Evolutionary conservation across 495 filamentous ascomycete species (phyloP), one percentile per base, ranked within the genome.

Genomic region (Terfezia boudieri): DNA sequence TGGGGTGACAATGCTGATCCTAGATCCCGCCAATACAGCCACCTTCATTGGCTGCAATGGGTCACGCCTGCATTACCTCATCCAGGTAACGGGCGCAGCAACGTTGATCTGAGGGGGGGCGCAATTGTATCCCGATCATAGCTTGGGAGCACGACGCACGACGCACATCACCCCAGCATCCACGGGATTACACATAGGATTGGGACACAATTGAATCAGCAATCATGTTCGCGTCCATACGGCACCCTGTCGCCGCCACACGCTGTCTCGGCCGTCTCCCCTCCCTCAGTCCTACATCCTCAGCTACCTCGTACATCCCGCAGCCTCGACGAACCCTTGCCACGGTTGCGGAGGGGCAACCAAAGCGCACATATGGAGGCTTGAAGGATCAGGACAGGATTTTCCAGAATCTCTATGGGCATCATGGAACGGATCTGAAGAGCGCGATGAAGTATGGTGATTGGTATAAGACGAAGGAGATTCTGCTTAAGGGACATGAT

Each of bases 401-500:
- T 72, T 98, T 98, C 71, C 87, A 88, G 70, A 98, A 98, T 71
- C 79, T 98, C 20, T 98, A 96, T 71, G 79, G 82, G 57, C 86
- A 90, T 62, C 87, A 83, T 75, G 84, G 84, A 35, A 73, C 83
- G 49, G 88, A 95, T 71, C 70, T 98, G 55, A 86, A 89, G 74
- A 81, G 75, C 57, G 86, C 90, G n/a, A 86, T 82, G 84, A 94
- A 93, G 72, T 93, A 89, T 74, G 90, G 90, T 61, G 92, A 98
- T 69, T 98, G 90, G 90, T 76, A 98, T 71, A 93, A 89, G 74
- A 98, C 90, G 51, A 98, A 98, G 76, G 90, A 98, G 69, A 98
- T 98, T 50, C 67, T 98, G 53, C 68, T 84, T 58, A 96, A 98
- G 74, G 90, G 90, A 53, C 81, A 98, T 70, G 90, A 98, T 64